A percentile compares a stretch with the other conserved stretches of the same genome.
These are phyloP conservation scores for Polygonum maritimum DNA, from an alignment of 148 eudicot genomes.

Conservation along the genomic window DNA sequence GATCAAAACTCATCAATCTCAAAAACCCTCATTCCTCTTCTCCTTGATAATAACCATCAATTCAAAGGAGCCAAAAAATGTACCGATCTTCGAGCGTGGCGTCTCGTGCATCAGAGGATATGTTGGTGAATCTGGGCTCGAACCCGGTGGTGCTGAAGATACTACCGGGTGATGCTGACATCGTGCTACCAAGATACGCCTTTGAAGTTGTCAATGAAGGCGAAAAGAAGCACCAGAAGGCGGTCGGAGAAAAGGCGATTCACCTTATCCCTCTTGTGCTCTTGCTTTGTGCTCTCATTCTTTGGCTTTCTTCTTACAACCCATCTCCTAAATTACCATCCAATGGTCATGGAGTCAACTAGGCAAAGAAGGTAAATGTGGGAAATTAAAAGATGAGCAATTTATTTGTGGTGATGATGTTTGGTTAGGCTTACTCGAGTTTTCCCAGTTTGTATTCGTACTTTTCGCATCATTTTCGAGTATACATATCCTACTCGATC, in stretches of 20 bases:
- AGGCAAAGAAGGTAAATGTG: not conserved
- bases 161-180: not conserved
- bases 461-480: not conserved
- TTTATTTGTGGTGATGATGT: not conserved
- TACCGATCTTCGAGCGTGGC: conserved; percentile 28
- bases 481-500: too few relatives aligned
- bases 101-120: conserved; percentile 30
- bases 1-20: not conserved
- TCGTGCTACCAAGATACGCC: not conserved
- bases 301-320: conserved; percentile 36
- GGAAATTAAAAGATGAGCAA: not conserved
- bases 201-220: conserved; percentile 11
- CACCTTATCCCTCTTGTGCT: conserved; percentile 46
- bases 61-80: conserved; percentile 6
- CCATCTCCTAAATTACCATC: not conserved
- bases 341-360: not conserved
- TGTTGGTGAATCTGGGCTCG: conserved; percentile 15
- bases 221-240: conserved; percentile 23
- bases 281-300: conserved; percentile 34
- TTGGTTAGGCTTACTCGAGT: not conserved
- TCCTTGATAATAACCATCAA: not conserved
- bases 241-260: conserved; percentile 24
- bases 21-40: not conserved
- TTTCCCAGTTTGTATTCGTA: not conserved
- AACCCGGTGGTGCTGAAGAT: not conserved